A percentile compares a stretch with the other conserved stretches of the same genome.
Evolutionary conservation across 495 filamentous ascomycete genomes (phyloP).

Genomic region (Opeltia flavorubescens): DNA sequence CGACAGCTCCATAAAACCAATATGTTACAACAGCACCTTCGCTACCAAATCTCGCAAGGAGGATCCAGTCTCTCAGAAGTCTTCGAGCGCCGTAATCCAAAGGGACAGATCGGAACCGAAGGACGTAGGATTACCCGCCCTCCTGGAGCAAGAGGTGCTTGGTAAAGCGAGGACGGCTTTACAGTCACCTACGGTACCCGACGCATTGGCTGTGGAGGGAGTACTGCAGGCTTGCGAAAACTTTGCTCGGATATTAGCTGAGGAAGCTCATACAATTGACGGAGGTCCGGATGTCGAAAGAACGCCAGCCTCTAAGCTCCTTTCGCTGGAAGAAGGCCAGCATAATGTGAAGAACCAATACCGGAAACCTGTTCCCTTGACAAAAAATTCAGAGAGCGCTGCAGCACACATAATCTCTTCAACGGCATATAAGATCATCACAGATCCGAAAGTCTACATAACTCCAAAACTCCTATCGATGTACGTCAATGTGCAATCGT

Average conservation of each 20-base stretch:
- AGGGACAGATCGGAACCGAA: neutral
- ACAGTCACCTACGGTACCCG: slow-evolving; percentile 22
- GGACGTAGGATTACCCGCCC: neutral
- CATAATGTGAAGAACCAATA: slow-evolving; percentile 18
- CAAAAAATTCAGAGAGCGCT: slow-evolving; percentile 8
- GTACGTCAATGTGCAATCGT: slow-evolving; percentile 59
- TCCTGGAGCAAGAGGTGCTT: slow-evolving; percentile 2
- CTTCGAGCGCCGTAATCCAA: neutral
- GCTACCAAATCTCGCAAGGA: too few species aligned
- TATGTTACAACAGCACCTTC: too few species aligned
- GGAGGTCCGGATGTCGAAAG: slow-evolving; percentile 15
- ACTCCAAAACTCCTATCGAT: slow-evolving; percentile 49
- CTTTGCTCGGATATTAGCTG: slow-evolving; percentile 24
- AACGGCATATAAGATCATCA: slow-evolving; percentile 48
- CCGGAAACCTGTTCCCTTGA: slow-evolving; percentile 2
- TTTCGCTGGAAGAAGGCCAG: slow-evolving; percentile 36
- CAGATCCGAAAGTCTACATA: slow-evolving; percentile 70
- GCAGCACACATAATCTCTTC: slow-evolving; percentile 33
- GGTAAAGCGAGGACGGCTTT: slow-evolving; percentile 7
- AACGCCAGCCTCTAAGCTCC: slow-evolving; percentile 34
- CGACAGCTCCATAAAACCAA: too few species aligned
- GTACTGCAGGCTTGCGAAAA: slow-evolving; percentile 31
- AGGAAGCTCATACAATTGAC: slow-evolving; percentile 16
- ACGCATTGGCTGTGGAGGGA: slow-evolving; percentile 25
- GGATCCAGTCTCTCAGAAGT: neutral